Base-by-base conservation (phyloP, 163 green algal species). In the Chlamydomonas reinhardtii region DNA sequence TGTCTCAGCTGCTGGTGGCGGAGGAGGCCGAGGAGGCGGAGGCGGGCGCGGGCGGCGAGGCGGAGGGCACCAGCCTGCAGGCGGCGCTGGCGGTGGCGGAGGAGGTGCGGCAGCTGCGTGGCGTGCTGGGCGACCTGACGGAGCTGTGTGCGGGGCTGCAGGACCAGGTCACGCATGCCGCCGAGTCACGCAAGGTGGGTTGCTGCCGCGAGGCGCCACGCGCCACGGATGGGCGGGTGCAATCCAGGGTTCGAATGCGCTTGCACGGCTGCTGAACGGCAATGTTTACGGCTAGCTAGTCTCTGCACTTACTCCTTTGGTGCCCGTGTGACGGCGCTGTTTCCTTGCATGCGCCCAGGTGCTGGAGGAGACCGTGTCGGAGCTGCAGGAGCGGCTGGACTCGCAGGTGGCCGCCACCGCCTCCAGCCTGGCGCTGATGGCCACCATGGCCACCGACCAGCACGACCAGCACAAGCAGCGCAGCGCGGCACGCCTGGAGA, bases 381-480 rank as follows among this genome's bases (percentile, higher is more conserved):
- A 80, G 6, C 56, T 87, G 70, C 35, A 74, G 29, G 81, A 79
- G 56, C 70, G 68, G 35, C 37, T 87, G 35, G 81, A 84, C 48
- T n/a, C 73, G 43, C 66, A 76, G 77, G 77, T 84, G n/a, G 65
- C 65, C 24, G 65, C 77, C 66, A 66, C 48, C 12, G 77, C 77
- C 43, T 84, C 77, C 19, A 76, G 66, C 6, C 43, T 31, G 25
- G 77, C 66, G n/a, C 54, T 84, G 31, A 27, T 84, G 8, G 77
- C 77, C 31, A 76, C 66, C 22, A 59, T 84, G 66, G 77, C 43
- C 27, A 84, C 77, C 16, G 77, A 84, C 66, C 65, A 72, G 48
- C 77, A 68, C 24, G 61, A 68, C 24, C 25, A n/a, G 61, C 61
- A 56, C 6, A 56, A 56, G 48, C 48, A 56, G 48, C 48, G 48